Conservation (phyloP, 441 rosid genomes). For the Pelargonium australe region DNA sequence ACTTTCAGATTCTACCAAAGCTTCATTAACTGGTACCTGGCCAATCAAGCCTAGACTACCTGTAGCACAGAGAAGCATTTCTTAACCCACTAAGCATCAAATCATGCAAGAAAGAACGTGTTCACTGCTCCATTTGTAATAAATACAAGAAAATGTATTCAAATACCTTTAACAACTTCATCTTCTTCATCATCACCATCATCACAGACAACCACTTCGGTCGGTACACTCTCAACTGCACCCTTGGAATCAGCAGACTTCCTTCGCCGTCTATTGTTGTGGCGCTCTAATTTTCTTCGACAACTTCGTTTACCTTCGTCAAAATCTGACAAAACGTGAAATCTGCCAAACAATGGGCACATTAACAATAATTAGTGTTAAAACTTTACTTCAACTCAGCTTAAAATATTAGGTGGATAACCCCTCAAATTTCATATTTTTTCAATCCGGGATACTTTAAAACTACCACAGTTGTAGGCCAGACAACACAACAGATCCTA, state of each 20-base stretch:
- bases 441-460: too few relatives aligned
- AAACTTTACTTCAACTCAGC: too few relatives aligned
- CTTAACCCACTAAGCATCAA: not conserved
- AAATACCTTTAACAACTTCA: slow-evolving; percentile 57
- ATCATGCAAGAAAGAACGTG: not conserved
- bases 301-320: slow-evolving; percentile 92
- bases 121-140: not conserved
- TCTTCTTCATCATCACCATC: slow-evolving; percentile 15
- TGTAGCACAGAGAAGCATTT: slow-evolving; percentile 20
- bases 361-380: slow-evolving; percentile 8
- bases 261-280: slow-evolving; percentile 70
- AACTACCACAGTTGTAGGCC: too few relatives aligned
- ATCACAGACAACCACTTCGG: slow-evolving; percentile 38
- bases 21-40: slow-evolving; percentile 53
- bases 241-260: slow-evolving; percentile 47
- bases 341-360: slow-evolving; percentile 42
- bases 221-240: slow-evolving; percentile 27
- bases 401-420: too few relatives aligned
- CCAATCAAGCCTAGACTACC: slow-evolving; percentile 40
- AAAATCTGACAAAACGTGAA: slow-evolving; percentile 71
- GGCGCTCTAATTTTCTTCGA: slow-evolving; percentile 83
- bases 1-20: slow-evolving; percentile 50
- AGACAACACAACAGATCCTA: too few relatives aligned
- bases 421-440: too few relatives aligned
- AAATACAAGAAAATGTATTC: not conserved